phyloP scores from a whole-genome alignment of 192 early-diverging fungal species.

The Rhizoclosmatium sp. region DNA sequence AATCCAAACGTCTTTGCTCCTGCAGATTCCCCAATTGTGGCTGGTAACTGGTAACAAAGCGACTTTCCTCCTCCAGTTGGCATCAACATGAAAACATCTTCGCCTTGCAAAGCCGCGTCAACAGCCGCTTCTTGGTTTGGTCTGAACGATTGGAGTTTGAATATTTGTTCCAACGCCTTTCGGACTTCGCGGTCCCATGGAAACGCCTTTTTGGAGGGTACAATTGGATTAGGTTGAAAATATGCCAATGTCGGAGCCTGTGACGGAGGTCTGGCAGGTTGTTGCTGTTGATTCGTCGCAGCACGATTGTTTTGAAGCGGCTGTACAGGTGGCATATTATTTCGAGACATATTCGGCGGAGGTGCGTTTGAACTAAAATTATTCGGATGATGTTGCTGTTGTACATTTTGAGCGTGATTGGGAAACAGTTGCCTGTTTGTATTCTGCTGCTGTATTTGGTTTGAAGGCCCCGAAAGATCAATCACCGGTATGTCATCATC shows the following conservation, averaged over 20 bases:
- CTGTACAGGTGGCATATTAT: neutral
- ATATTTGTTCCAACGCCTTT: conserved; percentile 71
- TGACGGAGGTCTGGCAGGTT: neutral
- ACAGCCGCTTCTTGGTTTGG: conserved; percentile 89
- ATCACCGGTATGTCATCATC: neutral
- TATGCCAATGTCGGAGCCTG: neutral
- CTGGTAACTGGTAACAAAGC: conserved; percentile 92
- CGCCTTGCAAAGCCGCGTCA: conserved; percentile 81
- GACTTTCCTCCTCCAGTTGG: conserved; percentile 97
- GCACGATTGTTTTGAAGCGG: neutral
- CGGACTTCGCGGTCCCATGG: conserved; percentile 79
- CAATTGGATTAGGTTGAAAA: neutral
- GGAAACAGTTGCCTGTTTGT: neutral
- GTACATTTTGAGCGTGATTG: neutral
- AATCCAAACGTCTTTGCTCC: conserved; percentile 71
- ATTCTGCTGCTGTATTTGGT: neutral
- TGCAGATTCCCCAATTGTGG: conserved; percentile 61
- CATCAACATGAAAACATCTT: conserved; percentile 97
- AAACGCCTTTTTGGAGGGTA: conserved; percentile 36
- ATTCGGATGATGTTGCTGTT: neutral
- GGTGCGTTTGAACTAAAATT: neutral
- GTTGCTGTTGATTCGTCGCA: neutral
- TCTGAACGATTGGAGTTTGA: conserved; percentile 80
- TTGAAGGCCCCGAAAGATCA: neutral
- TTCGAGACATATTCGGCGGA: neutral